Evolutionary conservation across 2,329 filamentous ascomycete species (phyloP).

Genomic region (Polytolypa hystricis): DNA sequence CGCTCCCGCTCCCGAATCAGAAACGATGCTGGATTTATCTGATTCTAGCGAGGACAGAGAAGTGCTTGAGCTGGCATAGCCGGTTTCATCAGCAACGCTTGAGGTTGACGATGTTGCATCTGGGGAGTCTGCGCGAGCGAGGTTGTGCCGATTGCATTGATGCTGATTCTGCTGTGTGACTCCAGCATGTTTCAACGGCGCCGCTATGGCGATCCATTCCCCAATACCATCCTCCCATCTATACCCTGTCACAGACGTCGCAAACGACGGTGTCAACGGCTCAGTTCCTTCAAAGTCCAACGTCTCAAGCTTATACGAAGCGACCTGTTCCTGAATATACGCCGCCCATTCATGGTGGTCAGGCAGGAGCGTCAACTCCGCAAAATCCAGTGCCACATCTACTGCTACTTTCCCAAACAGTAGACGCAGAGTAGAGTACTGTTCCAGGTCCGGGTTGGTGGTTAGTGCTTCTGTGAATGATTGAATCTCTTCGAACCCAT

Average conservation of each 20-base stretch:
- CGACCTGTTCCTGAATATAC: constrained; percentile 26
- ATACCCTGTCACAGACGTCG: constrained; percentile 21
- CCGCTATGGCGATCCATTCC: constrained; percentile 41
- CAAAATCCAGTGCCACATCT: constrained; percentile 31
- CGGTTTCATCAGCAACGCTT: constrained; percentile 1
- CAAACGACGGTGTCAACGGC: constrained; percentile 11
- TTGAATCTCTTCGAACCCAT: constrained; percentile 15
- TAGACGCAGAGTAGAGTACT: constrained; percentile 15
- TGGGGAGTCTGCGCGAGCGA: neutral
- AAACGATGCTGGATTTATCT: constrained; percentile 4
- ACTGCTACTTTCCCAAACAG: constrained; percentile 26
- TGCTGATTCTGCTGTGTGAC: neutral
- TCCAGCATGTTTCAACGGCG: too few relatives aligned
- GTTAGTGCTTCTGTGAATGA: constrained; percentile 18
- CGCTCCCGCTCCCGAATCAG: too few relatives aligned
- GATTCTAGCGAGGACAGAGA: neutral
- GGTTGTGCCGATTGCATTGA: neutral
- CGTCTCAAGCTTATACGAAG: constrained; percentile 12
- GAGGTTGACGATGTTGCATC: neutral
- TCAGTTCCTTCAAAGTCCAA: constrained; percentile 4
- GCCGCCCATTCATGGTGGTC: constrained; percentile 30
- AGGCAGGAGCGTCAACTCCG: constrained; percentile 26
- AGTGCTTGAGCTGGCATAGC: constrained; percentile 1
- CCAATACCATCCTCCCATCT: constrained; percentile 47
- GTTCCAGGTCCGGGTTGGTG: constrained; percentile 14